These are phyloP conservation scores for Termitomyces sp. DNA, from an alignment of 768 basidiomycete genomes.

Conservation along the genomic window DNA sequence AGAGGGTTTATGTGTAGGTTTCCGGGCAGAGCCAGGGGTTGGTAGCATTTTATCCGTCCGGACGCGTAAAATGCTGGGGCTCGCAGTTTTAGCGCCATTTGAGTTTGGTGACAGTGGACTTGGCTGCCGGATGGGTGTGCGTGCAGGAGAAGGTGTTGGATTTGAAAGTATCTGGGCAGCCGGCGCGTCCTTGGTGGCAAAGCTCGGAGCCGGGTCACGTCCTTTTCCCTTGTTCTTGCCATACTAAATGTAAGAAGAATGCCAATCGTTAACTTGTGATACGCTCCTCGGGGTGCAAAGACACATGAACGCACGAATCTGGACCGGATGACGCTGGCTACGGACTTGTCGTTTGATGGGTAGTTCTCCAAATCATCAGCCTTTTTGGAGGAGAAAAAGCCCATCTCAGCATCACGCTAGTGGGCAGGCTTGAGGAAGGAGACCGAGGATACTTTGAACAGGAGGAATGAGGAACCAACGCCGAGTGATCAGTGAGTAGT, in stretches of 20 bases:
- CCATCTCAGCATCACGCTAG: conserved; percentile 42
- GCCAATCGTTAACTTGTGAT: conserved; percentile 13
- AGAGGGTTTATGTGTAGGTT: conserved; percentile 6
- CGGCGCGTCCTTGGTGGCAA: conserved; percentile 24
- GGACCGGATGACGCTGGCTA: conserved; percentile 54
- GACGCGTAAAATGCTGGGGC: conserved; percentile 22
- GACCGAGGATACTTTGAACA: not conserved
- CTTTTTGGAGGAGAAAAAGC: conserved; percentile 48
- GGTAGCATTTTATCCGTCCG: conserved; percentile 17
- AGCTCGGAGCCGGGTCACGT: conserved; percentile 31
- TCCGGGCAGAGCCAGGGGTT: conserved; percentile 16
- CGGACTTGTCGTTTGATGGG: conserved; percentile 35
- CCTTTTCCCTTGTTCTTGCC: conserved; percentile 56
- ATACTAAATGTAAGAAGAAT: conserved; percentile 31
- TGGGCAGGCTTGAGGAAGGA: not conserved
- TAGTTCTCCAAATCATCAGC: conserved; percentile 33
- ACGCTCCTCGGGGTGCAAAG: conserved; percentile 7
- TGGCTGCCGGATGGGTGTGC: conserved; percentile 12
- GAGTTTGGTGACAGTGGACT: conserved; percentile 19
- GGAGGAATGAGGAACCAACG: not conserved
- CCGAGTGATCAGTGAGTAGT: not conserved
- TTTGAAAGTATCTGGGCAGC: conserved; percentile 32
- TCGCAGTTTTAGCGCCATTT: conserved; percentile 14
- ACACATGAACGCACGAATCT: conserved; percentile 44
- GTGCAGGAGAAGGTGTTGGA: conserved; percentile 18